Percentiles rank a stretch among this genome's conserved stretches.
Evolutionary conservation across 768 basidiomycete species (phyloP).

Genomic region (Termitomyces sp.): DNA sequence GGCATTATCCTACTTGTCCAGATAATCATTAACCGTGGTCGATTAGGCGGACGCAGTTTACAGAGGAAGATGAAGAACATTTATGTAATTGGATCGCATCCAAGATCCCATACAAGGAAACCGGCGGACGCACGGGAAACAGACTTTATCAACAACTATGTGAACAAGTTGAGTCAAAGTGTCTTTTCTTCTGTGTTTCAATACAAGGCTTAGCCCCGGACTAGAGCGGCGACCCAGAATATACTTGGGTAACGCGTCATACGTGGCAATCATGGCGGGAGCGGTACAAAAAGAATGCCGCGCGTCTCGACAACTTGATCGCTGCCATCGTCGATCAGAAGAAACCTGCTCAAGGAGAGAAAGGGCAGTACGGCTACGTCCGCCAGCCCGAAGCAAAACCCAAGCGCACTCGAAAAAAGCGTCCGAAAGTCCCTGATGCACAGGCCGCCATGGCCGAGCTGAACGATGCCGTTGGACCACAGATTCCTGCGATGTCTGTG

Average conservation of each 20-base stretch:
- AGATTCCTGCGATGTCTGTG: slow-evolving; percentile 10
- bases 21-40: not conserved
- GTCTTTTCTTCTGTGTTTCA: not conserved
- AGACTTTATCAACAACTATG: slow-evolving; percentile 77
- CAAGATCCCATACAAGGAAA: slow-evolving; percentile 81
- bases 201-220: not conserved
- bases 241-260: slow-evolving; percentile 74
- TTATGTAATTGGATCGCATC: slow-evolving; percentile 76
- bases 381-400: slow-evolving; percentile 67
- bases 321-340: slow-evolving; percentile 62
- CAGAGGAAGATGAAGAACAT: slow-evolving; percentile 68
- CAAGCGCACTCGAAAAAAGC: slow-evolving; percentile 50
- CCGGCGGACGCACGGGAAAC: slow-evolving; percentile 77
- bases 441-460: slow-evolving; percentile 21
- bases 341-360: slow-evolving; percentile 64
- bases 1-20: too few species aligned
- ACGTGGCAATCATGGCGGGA: slow-evolving; percentile 92
- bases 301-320: slow-evolving; percentile 61
- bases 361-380: slow-evolving; percentile 80
- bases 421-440: slow-evolving; percentile 23
- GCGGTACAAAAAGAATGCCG: slow-evolving; percentile 78
- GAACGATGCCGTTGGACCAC: slow-evolving; percentile 12
- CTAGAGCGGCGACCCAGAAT: slow-evolving; percentile 65
- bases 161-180: slow-evolving; percentile 45
- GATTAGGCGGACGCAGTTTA: slow-evolving; percentile 72